A percentile compares a stretch with the other conserved stretches of the same genome.
Evolutionary conservation across 2,329 filamentous ascomycete genomes (phyloP).

Genomic region (Fusarium transvaalense): DNA sequence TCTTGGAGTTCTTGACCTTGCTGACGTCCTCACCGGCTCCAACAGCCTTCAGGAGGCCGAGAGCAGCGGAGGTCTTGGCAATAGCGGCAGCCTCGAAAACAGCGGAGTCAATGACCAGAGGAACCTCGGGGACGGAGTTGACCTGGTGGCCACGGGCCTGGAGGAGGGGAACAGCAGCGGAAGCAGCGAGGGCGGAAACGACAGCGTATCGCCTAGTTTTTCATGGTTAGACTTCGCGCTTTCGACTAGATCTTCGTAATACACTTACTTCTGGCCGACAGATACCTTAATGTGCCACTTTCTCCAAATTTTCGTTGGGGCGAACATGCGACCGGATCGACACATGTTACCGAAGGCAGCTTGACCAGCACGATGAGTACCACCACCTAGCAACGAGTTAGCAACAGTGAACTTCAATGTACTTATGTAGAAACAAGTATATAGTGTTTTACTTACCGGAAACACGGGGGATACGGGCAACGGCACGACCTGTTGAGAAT

Average conservation of each 20-base stretch:
- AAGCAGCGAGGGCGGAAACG: conserved; percentile 96
- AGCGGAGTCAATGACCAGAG: conserved; percentile 93
- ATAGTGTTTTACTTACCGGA: too few species aligned
- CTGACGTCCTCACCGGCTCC: conserved; percentile 91
- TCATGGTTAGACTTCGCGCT: conserved; percentile 38
- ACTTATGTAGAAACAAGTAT: too few species aligned
- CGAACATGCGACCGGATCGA: conserved; percentile 99
- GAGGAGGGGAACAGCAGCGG: conserved; percentile 92
- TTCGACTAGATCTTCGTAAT: not conserved
- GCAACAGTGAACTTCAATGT: too few species aligned
- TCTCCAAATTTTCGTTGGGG: conserved; percentile 99
- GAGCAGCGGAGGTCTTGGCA: conserved; percentile 88
- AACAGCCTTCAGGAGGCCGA: conserved; percentile 88
- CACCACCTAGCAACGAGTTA: conserved; percentile 70
- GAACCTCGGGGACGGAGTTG: conserved; percentile 92
- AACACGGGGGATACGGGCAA: conserved; percentile 83
- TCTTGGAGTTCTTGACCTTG: conserved; percentile 97
- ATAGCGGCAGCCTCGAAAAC: conserved; percentile 84
- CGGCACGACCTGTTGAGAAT: conserved; percentile 82
- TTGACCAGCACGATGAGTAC: conserved; percentile 99
- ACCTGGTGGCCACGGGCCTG: conserved; percentile 98
- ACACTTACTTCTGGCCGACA: conserved; percentile 90
- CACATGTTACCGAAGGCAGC: conserved; percentile 99
- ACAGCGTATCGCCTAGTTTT: conserved; percentile 88
- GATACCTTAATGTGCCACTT: conserved; percentile 99